These are phyloP conservation scores for Daldinia childiae DNA, from an alignment of 495 filamentous ascomycete species.

Conservation along the genomic window DNA sequence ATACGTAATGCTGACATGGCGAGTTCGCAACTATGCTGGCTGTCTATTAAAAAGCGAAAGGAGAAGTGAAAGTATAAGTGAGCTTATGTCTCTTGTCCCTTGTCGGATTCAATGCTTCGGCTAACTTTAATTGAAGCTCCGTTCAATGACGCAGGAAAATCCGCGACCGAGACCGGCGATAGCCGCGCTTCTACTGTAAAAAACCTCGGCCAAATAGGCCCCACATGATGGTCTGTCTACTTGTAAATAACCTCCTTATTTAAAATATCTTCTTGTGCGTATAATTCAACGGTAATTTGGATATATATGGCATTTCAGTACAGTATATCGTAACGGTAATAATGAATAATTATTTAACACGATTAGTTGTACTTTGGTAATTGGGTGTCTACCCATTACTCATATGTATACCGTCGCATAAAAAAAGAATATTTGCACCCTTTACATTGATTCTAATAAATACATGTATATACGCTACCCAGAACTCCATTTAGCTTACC, in stretches of 20 bases:
- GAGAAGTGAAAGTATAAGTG: background rate
- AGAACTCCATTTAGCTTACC: constrained; percentile 31
- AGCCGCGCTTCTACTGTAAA: constrained; percentile 36
- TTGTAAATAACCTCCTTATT: too few relatives aligned
- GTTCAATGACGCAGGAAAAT: constrained; percentile 46
- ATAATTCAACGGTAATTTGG: background rate
- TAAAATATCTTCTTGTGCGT: background rate
- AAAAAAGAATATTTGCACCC: background rate
- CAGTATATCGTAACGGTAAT: background rate
- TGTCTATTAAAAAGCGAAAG: constrained; percentile 3
- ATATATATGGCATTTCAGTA: background rate
- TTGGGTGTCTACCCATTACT: background rate
- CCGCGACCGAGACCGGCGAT: constrained; percentile 45
- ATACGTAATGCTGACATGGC: constrained; percentile 88
- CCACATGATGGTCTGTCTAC: constrained; percentile 32
- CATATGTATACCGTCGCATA: background rate
- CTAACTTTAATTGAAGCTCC: constrained; percentile 14
- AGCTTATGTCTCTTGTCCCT: constrained; percentile 29
- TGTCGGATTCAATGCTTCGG: constrained; percentile 4
- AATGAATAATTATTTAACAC: background rate
- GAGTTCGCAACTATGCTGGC: constrained; percentile 27
- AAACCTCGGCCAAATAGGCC: constrained; percentile 27
- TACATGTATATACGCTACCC: constrained; percentile 32
- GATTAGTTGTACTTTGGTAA: too few relatives aligned
- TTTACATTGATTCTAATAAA: constrained; percentile 24